Evolutionary conservation across 148 eudicot species (phyloP), one percentile per base, ranked within the genome.

Genomic region (Silene conica): DNA sequence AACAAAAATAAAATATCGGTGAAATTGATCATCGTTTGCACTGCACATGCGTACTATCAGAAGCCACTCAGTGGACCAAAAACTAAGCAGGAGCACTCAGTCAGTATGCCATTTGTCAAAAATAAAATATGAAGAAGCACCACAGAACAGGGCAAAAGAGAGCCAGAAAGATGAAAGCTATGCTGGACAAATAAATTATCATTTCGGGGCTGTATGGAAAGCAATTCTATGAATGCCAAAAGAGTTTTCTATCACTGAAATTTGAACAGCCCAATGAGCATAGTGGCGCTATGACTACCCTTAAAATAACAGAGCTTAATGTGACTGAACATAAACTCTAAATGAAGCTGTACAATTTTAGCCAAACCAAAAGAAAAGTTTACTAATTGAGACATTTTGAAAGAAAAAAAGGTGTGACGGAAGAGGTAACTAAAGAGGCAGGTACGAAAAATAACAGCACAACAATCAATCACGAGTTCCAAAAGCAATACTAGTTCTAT

Each of bases 51-150:
- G 28, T 64, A 65, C 19, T 25, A 57, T 45, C 19, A 20, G 22
- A 66, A 66, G 52, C 70, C 71, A 76, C 63, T n/a, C 57, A 22
- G 61, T 31, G 22, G 26, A 48, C 7, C 50, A 45, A 45, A 38
- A 41, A 14, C 48, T 38, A 55, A 56, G 19, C 65, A 56, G n/a
- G 43, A 13, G 9, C 19, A 28, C 22, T 14, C 65, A 25, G 16
- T 19, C 18, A 7, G 9, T 50, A 43, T 16, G 45, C 41, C 15
- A 16, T 18, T 18, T 73, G 50, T 45, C 55, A 34, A 21, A 46
- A 55, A 38, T 16, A 14, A 25, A 5, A 1, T 67, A 20, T 63
- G 23, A 26, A 20, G 59, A 45, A 34, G 66, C 45, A 21, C 54
- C 11, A 12, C 20, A n/a, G 10, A 46, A 67, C 21, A 31, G 21